These are phyloP conservation scores for Hymenoscyphus fraxineus DNA, from an alignment of 2,329 filamentous ascomycete genomes.

Conservation along the genomic window DNA sequence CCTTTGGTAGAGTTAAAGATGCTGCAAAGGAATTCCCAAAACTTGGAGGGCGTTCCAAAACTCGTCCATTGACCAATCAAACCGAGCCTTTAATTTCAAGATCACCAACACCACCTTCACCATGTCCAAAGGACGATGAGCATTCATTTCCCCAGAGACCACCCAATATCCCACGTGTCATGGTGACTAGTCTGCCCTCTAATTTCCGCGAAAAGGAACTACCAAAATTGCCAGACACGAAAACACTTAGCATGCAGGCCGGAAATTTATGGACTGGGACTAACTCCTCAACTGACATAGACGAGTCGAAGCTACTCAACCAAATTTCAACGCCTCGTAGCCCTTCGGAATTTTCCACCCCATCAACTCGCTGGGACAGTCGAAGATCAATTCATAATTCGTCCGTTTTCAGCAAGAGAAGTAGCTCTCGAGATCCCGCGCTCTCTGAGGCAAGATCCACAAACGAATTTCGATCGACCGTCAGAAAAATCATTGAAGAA, in stretches of 20 bases:
- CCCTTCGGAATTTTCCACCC: not conserved
- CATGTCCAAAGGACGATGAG: slow-evolving; percentile 5
- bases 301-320: not conserved
- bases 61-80: not conserved
- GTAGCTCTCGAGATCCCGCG: not conserved
- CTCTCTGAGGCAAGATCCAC: slow-evolving; percentile 4
- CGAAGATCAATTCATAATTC: not conserved
- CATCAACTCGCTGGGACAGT: not conserved
- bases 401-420: slow-evolving; percentile 2
- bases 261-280: slow-evolving; percentile 1
- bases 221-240: slow-evolving; percentile 1
- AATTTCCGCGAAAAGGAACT: slow-evolving; percentile 4
- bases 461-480: slow-evolving; percentile 9
- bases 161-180: slow-evolving; percentile 3
- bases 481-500: slow-evolving; percentile 10
- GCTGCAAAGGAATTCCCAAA: slow-evolving; percentile 6
- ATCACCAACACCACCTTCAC: slow-evolving; percentile 4
- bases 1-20: slow-evolving; percentile 5
- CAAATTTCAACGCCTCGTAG: not conserved
- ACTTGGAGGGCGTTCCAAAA: not conserved
- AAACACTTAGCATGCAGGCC: slow-evolving; percentile 4
- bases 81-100: not conserved
- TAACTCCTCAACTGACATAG: not conserved
- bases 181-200: slow-evolving; percentile 5
- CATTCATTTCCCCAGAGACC: slow-evolving; percentile 2